Evolutionary conservation across 2,329 filamentous ascomycete species (phyloP).

Genomic region (Allantophomopsis lycopodina): DNA sequence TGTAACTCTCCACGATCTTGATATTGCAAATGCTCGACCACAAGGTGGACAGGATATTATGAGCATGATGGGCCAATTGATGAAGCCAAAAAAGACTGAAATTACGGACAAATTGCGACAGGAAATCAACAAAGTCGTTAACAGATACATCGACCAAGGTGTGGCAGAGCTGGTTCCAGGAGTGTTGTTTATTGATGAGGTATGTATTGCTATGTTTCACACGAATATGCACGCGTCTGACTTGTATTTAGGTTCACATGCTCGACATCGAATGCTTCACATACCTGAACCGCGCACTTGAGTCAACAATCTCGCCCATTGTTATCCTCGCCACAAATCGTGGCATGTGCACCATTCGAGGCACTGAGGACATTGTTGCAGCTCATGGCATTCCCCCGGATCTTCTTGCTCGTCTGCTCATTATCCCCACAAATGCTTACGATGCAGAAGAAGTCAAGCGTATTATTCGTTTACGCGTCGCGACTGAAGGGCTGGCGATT

Average conservation of each 20-base stretch:
- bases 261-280: slow-evolving; percentile 99
- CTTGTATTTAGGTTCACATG: slow-evolving; percentile 71
- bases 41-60: slow-evolving; percentile 98
- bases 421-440: slow-evolving; percentile 90
- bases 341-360: slow-evolving; percentile 84
- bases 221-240: slow-evolving; percentile 10
- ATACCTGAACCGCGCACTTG: slow-evolving; percentile 95
- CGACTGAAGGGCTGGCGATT: slow-evolving; percentile 68
- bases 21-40: slow-evolving; percentile 87
- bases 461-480: slow-evolving; percentile 75
- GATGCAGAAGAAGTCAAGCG: slow-evolving; percentile 78
- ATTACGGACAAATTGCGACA: slow-evolving; percentile 93
- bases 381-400: slow-evolving; percentile 92
- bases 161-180: slow-evolving; percentile 96
- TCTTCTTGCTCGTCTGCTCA: slow-evolving; percentile 84
- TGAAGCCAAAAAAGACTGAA: slow-evolving; percentile 99
- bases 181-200: slow-evolving; percentile 97
- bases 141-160: slow-evolving; percentile 96
- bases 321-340: slow-evolving; percentile 96
- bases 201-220: slow-evolving; percentile 24
- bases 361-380: slow-evolving; percentile 67
- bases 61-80: slow-evolving; percentile 99
- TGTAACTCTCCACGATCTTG: slow-evolving; percentile 90
- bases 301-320: slow-evolving; percentile 88
- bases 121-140: slow-evolving; percentile 99